Conservation (phyloP, 139 green algal species). For the Asterochloris erici region DNA sequence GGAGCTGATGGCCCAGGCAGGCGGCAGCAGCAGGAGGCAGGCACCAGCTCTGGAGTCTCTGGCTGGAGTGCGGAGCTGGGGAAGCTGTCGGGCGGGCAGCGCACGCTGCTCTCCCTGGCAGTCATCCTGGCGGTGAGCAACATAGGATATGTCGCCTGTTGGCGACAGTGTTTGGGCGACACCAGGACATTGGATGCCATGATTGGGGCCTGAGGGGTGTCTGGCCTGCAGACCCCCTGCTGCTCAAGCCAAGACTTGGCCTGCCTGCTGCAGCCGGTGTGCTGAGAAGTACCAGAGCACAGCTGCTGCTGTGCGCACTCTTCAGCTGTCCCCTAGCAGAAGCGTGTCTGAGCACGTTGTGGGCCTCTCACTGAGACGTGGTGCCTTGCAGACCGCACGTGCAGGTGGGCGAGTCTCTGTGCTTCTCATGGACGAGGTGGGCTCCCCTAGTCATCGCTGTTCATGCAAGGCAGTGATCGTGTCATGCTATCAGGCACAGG, state of each 20-base stretch:
- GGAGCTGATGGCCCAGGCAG: background rate
- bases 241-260: too few relatives aligned
- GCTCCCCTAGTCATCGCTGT: background rate
- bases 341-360: too few relatives aligned
- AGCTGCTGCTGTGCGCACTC: too few relatives aligned
- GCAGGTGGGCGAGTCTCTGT: slow-evolving; percentile 1
- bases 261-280: too few relatives aligned
- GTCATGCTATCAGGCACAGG: background rate
- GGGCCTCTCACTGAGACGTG: background rate
- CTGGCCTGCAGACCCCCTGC: too few relatives aligned
- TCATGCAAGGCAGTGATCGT: background rate
- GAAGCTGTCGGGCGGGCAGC: slow-evolving; percentile 58
- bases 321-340: too few relatives aligned
- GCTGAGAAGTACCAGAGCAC: too few relatives aligned
- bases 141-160: too few relatives aligned
- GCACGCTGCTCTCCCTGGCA: slow-evolving; percentile 54
- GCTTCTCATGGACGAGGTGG: slow-evolving; percentile 17
- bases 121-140: slow-evolving; percentile 40
- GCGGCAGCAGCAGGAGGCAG: slow-evolving; percentile 7
- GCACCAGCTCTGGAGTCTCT: too few relatives aligned
- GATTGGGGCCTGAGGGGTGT: too few relatives aligned
- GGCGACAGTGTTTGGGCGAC: too few relatives aligned
- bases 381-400: background rate
- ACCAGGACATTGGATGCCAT: too few relatives aligned
- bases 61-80: background rate